Evolutionary conservation across 768 basidiomycete species (phyloP), one percentile per base, ranked within the genome.

Genomic region (Boletus tylopilopsis): DNA sequence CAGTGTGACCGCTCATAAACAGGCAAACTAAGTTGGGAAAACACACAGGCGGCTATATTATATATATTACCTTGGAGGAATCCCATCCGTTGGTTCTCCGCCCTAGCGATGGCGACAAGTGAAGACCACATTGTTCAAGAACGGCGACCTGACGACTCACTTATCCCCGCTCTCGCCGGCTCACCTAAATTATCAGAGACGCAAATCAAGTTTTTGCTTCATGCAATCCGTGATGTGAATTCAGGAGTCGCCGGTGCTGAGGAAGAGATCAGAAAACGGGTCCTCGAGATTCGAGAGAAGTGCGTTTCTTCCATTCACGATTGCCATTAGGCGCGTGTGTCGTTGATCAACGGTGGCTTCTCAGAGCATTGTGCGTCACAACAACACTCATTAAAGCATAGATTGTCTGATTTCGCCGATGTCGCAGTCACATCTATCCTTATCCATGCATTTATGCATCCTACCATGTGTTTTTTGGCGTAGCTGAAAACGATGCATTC

Each of bases 41-140:
- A 29, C 8, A 11, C 12, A 29, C 6, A n/a, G n/a, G n/a, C n/a
- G n/a, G n/a, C n/a, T n/a, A 1, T 29, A 29, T 10, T 3, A 29
- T 29, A 29, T 4, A 29, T 29, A 29, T 29, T 12, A 29, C 27
- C n/a, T n/a, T n/a, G n/a, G 27, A 12, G 27, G 12, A 29, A 29
- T 29, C 29, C 29, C 29, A 30, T 2, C 29, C 13, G 12, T 30
- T 30, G 29, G 11, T 30, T 12, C 15, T 27, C n/a, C 11, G 3
- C 16, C 10, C n/a, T 30, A 10, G 18, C 18, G 13, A 42, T 37
- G 49, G 37, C 49, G 3, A 16, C 25, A 2, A 36, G 13, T 22
- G 38, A 42, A 18, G 50, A 53, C 11, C 3, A 45, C 34, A 36
- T 48, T 21, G 24, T 48, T 19, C 45, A 39, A 30, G 54, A 55